These are phyloP conservation scores for Phoma herbarum DNA, from an alignment of 2,329 filamentous ascomycete species.

Conservation along the genomic window DNA sequence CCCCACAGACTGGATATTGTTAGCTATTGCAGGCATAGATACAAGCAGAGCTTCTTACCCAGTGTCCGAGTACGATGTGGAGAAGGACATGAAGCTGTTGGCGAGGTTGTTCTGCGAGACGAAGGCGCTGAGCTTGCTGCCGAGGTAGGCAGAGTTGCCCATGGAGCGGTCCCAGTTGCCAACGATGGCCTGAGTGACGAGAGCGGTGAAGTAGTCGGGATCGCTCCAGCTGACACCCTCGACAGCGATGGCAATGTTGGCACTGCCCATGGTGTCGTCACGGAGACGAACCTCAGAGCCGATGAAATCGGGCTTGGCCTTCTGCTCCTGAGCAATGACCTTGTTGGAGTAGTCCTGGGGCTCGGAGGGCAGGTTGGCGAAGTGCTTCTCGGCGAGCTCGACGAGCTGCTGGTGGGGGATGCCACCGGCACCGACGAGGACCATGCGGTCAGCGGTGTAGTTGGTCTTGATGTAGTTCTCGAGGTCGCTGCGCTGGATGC, in stretches of 20 bases:
- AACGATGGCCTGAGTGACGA: conserved; percentile 97
- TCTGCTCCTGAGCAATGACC: conserved; percentile 74
- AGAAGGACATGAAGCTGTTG: conserved; percentile 99
- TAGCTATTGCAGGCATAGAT: conserved; percentile 32
- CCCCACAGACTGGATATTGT: conserved; percentile 83
- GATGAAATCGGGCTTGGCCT: conserved; percentile 92
- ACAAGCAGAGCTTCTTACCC: conserved; percentile 71
- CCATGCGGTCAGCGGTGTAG: conserved; percentile 99
- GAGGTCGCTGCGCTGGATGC: conserved; percentile 91
- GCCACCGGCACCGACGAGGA: conserved; percentile 93
- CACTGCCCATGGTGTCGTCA: conserved; percentile 94
- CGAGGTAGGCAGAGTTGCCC: conserved; percentile 95
- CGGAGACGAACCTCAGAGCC: conserved; percentile 95
- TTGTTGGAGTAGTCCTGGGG: conserved; percentile 78
- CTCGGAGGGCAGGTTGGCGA: conserved; percentile 78
- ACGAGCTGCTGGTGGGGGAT: conserved; percentile 94
- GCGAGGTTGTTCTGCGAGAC: conserved; percentile 94
- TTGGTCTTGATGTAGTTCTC: conserved; percentile 98
- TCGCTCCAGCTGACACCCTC: conserved; percentile 99
- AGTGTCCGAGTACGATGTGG: conserved; percentile 98
- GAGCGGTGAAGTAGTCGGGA: conserved; percentile 97
- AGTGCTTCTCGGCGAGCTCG: conserved; percentile 96
- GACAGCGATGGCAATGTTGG: conserved; percentile 97
- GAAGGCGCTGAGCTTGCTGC: conserved; percentile 96
- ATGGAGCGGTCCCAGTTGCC: conserved; percentile 99